A percentile compares a stretch with the other conserved stretches of the same genome.
phyloP scores from a whole-genome alignment of 2,329 filamentous ascomycete species.

The Penicillium crustosum region DNA sequence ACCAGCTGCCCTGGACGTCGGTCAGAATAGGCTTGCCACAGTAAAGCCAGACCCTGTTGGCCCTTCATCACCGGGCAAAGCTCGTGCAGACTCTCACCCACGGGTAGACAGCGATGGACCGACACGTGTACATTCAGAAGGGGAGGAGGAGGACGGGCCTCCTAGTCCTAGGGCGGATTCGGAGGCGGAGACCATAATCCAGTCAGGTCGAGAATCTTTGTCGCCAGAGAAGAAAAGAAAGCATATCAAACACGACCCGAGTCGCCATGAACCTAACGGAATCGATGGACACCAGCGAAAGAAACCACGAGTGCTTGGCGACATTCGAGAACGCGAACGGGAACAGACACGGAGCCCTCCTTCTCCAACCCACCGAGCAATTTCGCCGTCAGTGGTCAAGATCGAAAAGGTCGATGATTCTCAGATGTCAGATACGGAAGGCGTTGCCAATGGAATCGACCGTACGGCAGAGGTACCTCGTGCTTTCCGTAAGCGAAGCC shows the following conservation, averaged over 20 bases:
- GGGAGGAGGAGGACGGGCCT: slow-evolving; percentile 37
- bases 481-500: slow-evolving; percentile 38
- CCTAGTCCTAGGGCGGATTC: slow-evolving; percentile 47
- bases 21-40: slow-evolving; percentile 32
- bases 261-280: slow-evolving; percentile 26
- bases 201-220: slow-evolving; percentile 47
- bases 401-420: slow-evolving; percentile 38
- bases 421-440: slow-evolving; percentile 23
- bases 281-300: slow-evolving; percentile 33
- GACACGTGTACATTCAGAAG: slow-evolving; percentile 27
- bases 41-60: slow-evolving; percentile 33
- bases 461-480: slow-evolving; percentile 20
- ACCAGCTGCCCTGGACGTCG: slow-evolving; percentile 40
- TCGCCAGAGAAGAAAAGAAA: slow-evolving; percentile 50
- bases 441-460: slow-evolving; percentile 11
- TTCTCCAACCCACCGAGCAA: slow-evolving; percentile 30
- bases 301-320: slow-evolving; percentile 31
- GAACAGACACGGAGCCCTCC: slow-evolving; percentile 24
- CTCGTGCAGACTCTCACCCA: slow-evolving; percentile 16
- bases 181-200: slow-evolving; percentile 52
- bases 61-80: slow-evolving; percentile 25
- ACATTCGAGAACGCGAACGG: slow-evolving; percentile 17
- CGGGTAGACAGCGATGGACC: slow-evolving; percentile 23
- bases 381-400: slow-evolving; percentile 38
- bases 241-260: slow-evolving; percentile 40